Evolutionary conservation across 495 filamentous ascomycete genomes (phyloP).

Genomic region (Podospora conica): DNA sequence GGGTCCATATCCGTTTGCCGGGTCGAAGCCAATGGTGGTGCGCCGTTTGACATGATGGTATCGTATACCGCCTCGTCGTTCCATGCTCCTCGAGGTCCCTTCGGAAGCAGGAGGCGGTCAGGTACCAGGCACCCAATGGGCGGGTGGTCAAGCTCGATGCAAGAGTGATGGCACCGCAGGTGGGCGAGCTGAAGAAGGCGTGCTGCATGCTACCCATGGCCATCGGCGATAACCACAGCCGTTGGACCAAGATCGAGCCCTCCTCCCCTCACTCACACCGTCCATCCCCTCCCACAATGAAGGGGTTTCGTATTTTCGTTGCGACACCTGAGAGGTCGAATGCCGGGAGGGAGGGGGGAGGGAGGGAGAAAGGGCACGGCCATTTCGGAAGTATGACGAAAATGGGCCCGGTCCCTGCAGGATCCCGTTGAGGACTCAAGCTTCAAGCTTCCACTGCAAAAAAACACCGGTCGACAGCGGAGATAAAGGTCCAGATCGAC

Average conservation of each 20-base stretch:
- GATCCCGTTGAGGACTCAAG: slow-evolving; percentile 1
- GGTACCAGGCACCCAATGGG: background rate
- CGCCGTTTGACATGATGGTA: background rate
- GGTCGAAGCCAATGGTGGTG: background rate
- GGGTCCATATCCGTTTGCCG: no score
- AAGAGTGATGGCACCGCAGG: background rate
- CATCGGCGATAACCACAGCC: background rate
- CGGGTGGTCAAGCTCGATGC: no score
- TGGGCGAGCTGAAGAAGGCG: background rate
- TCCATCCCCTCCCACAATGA: no score
- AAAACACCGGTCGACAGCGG: slow-evolving; percentile 8
- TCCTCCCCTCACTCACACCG: no score
- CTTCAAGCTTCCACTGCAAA: background rate
- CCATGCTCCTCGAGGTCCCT: no score
- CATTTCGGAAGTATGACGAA: slow-evolving; percentile 3
- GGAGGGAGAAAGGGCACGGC: background rate
- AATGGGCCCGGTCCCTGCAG: slow-evolving; percentile 1
- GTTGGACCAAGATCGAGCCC: background rate
- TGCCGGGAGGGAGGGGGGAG: background rate
- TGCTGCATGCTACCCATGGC: background rate
- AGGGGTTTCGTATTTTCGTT: background rate
- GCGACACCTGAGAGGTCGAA: background rate
- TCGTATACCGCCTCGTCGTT: background rate
- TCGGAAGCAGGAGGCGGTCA: background rate
- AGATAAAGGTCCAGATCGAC: slow-evolving; percentile 9